phyloP scores from a whole-genome alignment of 495 filamentous ascomycete genomes.

The Oleoguttula mirabilis region DNA sequence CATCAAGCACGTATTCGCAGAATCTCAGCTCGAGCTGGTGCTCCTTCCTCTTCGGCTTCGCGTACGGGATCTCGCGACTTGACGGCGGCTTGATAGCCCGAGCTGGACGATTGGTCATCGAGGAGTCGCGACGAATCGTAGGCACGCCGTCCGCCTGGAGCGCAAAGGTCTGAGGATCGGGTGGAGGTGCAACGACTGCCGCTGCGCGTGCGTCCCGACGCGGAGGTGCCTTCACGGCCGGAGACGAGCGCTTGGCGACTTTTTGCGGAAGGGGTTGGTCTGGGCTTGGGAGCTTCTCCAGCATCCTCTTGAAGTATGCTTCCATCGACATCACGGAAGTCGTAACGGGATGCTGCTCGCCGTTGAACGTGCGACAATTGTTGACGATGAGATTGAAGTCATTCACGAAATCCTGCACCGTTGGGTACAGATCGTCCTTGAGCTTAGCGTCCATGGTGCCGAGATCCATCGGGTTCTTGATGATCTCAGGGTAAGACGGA shows the following conservation, averaged over 20 bases:
- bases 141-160: slow-evolving; percentile 75
- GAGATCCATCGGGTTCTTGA: slow-evolving; percentile 73
- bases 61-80: slow-evolving; percentile 71
- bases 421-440: slow-evolving; percentile 52
- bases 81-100: slow-evolving; percentile 88
- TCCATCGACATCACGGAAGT: slow-evolving; percentile 48
- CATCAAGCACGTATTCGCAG: slow-evolving; percentile 68
- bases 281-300: slow-evolving; percentile 36
- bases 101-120: slow-evolving; percentile 63
- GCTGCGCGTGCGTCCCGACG: slow-evolving; percentile 40
- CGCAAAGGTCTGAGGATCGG: slow-evolving; percentile 46
- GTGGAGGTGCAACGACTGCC: slow-evolving; percentile 25
- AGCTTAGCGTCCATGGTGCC: slow-evolving; percentile 68
- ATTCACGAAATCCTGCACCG: slow-evolving; percentile 49
- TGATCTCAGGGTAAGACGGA: slow-evolving; percentile 55
- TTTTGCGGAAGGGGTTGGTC: slow-evolving; percentile 41
- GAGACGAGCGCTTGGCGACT: slow-evolving; percentile 49
- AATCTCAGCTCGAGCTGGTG: slow-evolving; percentile 78
- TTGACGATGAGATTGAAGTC: slow-evolving; percentile 65
- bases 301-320: slow-evolving; percentile 48
- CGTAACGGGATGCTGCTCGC: slow-evolving; percentile 58
- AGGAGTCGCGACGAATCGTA: slow-evolving; percentile 74
- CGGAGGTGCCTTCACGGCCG: slow-evolving; percentile 21
- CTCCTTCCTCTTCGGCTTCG: slow-evolving; percentile 89
- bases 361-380: slow-evolving; percentile 76